Base-by-base conservation (phyloP, 148 eudicot species). In the Arbutus unedo region DNA sequence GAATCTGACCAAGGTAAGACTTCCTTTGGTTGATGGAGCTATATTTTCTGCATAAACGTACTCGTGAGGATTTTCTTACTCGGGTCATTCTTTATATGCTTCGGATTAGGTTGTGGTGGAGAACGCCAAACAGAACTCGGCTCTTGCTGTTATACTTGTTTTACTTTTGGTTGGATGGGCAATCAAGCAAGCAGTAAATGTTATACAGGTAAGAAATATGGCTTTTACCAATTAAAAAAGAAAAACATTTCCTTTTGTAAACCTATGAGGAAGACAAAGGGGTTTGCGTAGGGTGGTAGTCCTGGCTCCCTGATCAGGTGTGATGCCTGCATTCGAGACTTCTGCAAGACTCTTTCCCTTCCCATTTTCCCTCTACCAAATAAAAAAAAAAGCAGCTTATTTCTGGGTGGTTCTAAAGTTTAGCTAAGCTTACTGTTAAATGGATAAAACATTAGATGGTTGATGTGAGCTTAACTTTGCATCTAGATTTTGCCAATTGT, bases 121-220 rank as follows among this genome's bases (percentile, higher is more conserved):
- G 81, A 90, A 93, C 38, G 88, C 92, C 56, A 84, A 51, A 73
- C 88, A 88, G 82, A 91, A 90, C 82, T 84, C 87, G 88, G 81
- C 89, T 64, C 86, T 91, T 23, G 85, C 87, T 70, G 59, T 84
- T 48, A 75, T 93, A 23, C 90, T 93, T 86, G 89, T 85, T 70
- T 74, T 96, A 16, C 85, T 88, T 80, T 68, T 94, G 53, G 90
- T 93, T 87, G 99, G 98, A 76, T 93, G 98, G 93, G 90, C 85
- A n/a, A 91, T 90, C 83, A 94, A 94, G 90, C 99, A 94, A 87
- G 81, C 83, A 62, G 87, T 96, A 66, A 96, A 96, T 87, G 81
- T 92, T 59, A 96, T 96, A 86, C 99, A 94, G 98, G 98, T 94
- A 91, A 19, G 50, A 47, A 72, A 2, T 66, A 66, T 21, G 31